Conservation (phyloP, 495 filamentous ascomycete species). For the Aspergillus taichungensis region DNA sequence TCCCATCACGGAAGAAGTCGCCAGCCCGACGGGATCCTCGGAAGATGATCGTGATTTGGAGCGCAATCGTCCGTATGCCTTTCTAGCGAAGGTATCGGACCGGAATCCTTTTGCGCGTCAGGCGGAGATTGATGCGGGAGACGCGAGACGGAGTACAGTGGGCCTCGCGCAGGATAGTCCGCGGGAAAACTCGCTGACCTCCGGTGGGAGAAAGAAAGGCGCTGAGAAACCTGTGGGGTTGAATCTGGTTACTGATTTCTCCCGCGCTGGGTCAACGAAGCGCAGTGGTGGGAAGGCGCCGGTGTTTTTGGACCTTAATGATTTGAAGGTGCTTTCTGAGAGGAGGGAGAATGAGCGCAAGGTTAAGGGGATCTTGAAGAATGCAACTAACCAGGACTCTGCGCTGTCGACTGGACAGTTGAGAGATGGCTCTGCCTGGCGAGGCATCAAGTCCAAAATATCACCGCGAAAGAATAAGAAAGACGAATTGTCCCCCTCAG, state of each 20-base stretch:
- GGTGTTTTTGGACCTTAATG: slow-evolving; percentile 31
- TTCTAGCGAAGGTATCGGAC: slow-evolving; percentile 19
- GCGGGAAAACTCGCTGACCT: not conserved
- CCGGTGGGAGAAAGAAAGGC: slow-evolving; percentile 9
- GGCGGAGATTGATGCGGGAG: not conserved
- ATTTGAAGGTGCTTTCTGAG: slow-evolving; percentile 30
- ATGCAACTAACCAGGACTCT: slow-evolving; percentile 12
- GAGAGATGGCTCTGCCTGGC: slow-evolving; percentile 10
- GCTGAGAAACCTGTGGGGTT: slow-evolving; percentile 47
- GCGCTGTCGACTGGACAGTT: slow-evolving; percentile 12
- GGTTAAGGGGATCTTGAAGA: slow-evolving; percentile 18
- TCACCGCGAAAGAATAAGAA: slow-evolving; percentile 18
- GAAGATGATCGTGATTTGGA: slow-evolving; percentile 26
- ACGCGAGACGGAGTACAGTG: not conserved
- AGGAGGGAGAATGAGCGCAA: slow-evolving; percentile 30
- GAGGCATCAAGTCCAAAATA: slow-evolving; percentile 6
- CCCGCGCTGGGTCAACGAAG: slow-evolving; percentile 13
- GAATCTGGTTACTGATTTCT: slow-evolving; percentile 53
- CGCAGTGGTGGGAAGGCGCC: slow-evolving; percentile 5
- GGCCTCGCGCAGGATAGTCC: not conserved
- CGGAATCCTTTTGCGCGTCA: slow-evolving; percentile 16
- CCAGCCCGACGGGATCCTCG: slow-evolving; percentile 29
- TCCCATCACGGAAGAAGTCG: slow-evolving; percentile 36
- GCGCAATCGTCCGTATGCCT: slow-evolving; percentile 22
- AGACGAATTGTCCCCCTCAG: slow-evolving; percentile 63